phyloP scores from a whole-genome alignment of 2,329 filamentous ascomycete species.

The Ceratocystis alfenasii region DNA sequence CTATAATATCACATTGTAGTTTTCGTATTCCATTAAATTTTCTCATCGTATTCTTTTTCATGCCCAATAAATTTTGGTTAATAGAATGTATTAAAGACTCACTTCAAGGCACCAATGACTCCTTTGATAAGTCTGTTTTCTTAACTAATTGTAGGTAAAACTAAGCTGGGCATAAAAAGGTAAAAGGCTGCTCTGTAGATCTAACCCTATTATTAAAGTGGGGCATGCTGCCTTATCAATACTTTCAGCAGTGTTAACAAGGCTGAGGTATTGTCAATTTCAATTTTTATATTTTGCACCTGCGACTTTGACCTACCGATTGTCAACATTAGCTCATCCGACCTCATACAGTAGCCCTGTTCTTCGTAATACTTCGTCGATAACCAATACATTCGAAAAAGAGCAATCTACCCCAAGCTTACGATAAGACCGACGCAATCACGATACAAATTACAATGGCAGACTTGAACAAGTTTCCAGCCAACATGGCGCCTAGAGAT shows the following conservation, averaged over 20 bases:
- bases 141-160: too few relatives aligned
- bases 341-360: background rate
- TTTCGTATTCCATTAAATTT: too few relatives aligned
- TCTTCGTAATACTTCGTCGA: background rate
- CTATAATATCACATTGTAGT: too few relatives aligned
- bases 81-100: too few relatives aligned
- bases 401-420: background rate
- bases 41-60: too few relatives aligned
- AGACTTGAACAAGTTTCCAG: constrained; percentile 51
- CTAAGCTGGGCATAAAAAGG: too few relatives aligned
- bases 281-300: too few relatives aligned
- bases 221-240: background rate
- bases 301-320: background rate
- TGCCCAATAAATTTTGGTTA: too few relatives aligned
- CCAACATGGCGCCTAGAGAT: constrained; percentile 54
- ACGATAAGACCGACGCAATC: background rate
- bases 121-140: too few relatives aligned
- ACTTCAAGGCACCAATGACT: too few relatives aligned
- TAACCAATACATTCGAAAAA: background rate
- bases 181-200: too few relatives aligned
- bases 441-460: constrained; percentile 37
- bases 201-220: background rate
- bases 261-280: background rate
- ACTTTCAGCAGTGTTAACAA: background rate
- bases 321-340: background rate